Percentiles rank a stretch among this genome's conserved stretches.
These are phyloP conservation scores for Linum trigynum DNA, from an alignment of 345 rosid species.

Conservation along the genomic window DNA sequence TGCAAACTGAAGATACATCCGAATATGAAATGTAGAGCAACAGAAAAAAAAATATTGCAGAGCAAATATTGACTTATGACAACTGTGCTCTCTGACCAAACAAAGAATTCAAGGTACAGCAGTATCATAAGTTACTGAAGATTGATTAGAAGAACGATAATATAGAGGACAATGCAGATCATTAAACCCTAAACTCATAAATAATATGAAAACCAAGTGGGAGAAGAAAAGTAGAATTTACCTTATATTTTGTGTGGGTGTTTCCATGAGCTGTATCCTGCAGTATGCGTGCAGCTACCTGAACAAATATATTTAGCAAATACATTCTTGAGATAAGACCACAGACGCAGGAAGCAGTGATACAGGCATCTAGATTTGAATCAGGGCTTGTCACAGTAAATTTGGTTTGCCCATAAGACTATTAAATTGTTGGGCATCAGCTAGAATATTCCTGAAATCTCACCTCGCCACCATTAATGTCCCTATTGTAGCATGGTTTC, in stretches of 20 bases:
- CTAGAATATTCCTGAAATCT: conserved; percentile 8
- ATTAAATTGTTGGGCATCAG: not conserved
- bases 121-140: not conserved
- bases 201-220: not conserved
- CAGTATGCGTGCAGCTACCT: conserved; percentile 88
- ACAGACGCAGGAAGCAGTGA: not conserved
- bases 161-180: not conserved
- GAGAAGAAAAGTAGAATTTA: conserved; percentile 12
- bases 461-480: conserved; percentile 92
- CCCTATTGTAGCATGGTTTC: conserved; percentile 89
- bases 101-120: not conserved
- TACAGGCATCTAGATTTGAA: not conserved
- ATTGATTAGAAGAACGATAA: not conserved
- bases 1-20: no score
- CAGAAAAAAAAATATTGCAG: no score
- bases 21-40: no score
- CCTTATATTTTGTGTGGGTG: conserved; percentile 75
- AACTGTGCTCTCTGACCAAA: not conserved
- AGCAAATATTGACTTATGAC: no score
- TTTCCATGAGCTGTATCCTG: conserved; percentile 95
- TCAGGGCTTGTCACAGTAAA: not conserved
- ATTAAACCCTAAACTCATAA: not conserved
- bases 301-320: not conserved
- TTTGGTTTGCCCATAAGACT: not conserved
- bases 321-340: not conserved